phyloP scores from a whole-genome alignment of 208 protist genomes.

The Acanthamoeba sp. region DNA sequence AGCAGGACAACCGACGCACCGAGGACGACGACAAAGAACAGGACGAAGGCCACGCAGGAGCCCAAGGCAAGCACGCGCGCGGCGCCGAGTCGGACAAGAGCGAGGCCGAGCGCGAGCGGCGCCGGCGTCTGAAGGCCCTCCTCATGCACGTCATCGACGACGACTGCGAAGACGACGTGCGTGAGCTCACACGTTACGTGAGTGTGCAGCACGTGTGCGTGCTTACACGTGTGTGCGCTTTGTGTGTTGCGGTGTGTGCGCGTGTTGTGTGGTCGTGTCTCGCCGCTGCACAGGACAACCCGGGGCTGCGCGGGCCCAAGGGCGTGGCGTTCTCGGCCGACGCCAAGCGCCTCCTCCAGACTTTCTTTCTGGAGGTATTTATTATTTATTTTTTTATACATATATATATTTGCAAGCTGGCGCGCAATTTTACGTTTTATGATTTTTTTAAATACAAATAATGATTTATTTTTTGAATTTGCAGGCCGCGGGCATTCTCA shows the following conservation, averaged over 20 bases:
- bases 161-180: not conserved
- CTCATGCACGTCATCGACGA: not conserved
- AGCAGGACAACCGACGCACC: not conserved
- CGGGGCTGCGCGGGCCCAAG: not conserved
- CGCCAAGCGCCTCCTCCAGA: not conserved
- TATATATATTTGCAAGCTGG: too few relatives aligned
- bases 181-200: too few relatives aligned
- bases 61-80: not conserved
- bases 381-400: not conserved
- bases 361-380: not conserved
- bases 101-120: not conserved
- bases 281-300: not conserved
- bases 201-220: too few relatives aligned
- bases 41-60: too few relatives aligned
- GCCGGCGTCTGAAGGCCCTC: not conserved
- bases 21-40: not conserved
- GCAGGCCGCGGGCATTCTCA: not conserved
- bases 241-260: not conserved
- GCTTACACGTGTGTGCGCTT: too few relatives aligned
- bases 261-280: not conserved
- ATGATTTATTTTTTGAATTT: too few relatives aligned
- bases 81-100: not conserved
- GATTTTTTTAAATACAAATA: not conserved
- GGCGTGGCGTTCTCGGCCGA: not conserved
- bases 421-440: too few relatives aligned